Evolutionary conservation across 805 yeast genomes (phyloP).

Genomic region (Hyphopichia homilentoma): DNA sequence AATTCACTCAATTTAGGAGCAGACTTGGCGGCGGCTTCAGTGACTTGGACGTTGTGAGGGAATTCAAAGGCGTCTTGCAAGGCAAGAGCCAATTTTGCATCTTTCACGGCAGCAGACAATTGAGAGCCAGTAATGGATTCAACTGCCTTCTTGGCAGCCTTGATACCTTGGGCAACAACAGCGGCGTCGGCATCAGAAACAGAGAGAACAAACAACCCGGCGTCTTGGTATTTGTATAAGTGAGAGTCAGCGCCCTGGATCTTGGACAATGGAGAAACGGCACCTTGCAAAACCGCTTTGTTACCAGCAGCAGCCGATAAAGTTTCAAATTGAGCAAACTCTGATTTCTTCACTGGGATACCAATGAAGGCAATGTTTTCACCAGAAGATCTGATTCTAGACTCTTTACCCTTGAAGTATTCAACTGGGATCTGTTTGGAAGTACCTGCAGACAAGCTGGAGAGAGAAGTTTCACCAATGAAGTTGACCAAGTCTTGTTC

Average conservation of each 20-base stretch:
- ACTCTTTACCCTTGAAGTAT: conserved; percentile 60
- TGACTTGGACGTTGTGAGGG: conserved; percentile 28
- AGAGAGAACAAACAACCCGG: conserved; percentile 73
- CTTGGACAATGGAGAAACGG: conserved; percentile 46
- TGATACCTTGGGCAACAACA: conserved; percentile 57
- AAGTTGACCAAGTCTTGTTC: conserved; percentile 66
- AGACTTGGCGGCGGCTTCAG: conserved; percentile 30
- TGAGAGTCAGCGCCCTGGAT: conserved; percentile 48
- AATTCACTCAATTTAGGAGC: conserved; percentile 54
- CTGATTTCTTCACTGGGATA: conserved; percentile 64
- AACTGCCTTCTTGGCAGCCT: conserved; percentile 48
- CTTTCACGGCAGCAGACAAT: conserved; percentile 51
- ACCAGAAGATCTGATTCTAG: conserved; percentile 63
- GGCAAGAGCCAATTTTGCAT: conserved; percentile 40
- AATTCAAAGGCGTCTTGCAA: conserved; percentile 35
- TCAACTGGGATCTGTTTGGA: conserved; percentile 38
- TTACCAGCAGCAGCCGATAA: conserved; percentile 67
- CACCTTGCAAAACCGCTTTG: conserved; percentile 54
- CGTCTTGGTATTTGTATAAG: conserved; percentile 67
- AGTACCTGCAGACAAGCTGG: conserved; percentile 60
- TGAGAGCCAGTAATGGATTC: conserved; percentile 39
- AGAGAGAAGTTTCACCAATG: conserved; percentile 54
- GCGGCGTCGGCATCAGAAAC: conserved; percentile 59
- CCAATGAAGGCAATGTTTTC: conserved; percentile 75
- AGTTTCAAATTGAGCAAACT: conserved; percentile 64